A percentile compares a stretch with the other conserved stretches of the same genome.
Conservation (phyloP, 2,329 filamentous ascomycete genomes). For the Parastagonospora avenae region DNA sequence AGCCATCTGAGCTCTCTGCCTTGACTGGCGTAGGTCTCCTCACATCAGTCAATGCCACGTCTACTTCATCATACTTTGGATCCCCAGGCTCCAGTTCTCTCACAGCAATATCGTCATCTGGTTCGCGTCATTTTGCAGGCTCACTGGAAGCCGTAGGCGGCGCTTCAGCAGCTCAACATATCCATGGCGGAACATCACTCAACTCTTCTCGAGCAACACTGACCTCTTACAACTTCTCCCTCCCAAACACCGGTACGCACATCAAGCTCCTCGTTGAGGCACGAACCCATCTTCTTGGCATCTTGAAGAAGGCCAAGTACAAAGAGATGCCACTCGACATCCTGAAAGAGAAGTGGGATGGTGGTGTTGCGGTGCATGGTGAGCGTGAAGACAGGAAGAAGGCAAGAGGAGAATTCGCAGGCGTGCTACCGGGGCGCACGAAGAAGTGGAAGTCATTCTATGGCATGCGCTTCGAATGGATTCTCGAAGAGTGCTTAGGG, state of each 20-base stretch:
- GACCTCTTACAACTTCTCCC: constrained; percentile 58
- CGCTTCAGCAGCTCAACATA: constrained; percentile 65
- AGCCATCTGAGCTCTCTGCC: constrained; percentile 56
- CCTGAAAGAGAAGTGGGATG: constrained; percentile 73
- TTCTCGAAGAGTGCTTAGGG: constrained; percentile 72
- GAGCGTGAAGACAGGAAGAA: constrained; percentile 55
- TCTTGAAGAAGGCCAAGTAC: constrained; percentile 64
- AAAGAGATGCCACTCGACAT: constrained; percentile 67
- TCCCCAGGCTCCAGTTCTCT: constrained; percentile 52
- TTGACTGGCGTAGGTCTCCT: constrained; percentile 72
- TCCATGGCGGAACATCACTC: constrained; percentile 65
- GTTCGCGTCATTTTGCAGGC: constrained; percentile 68
- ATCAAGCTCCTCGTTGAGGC: constrained; percentile 68
- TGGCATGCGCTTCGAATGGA: constrained; percentile 73
- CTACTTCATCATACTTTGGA: constrained; percentile 49
- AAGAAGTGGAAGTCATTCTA: constrained; percentile 74
- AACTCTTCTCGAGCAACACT: constrained; percentile 19
- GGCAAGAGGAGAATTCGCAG: constrained; percentile 61
- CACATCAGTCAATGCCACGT: constrained; percentile 51
- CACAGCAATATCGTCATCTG: constrained; percentile 65
- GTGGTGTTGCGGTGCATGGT: constrained; percentile 60
- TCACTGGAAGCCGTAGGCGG: constrained; percentile 73
- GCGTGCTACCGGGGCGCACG: constrained; percentile 65
- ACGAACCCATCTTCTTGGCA: constrained; percentile 64
- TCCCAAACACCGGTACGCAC: constrained; percentile 70